phyloP scores from a whole-genome alignment of 768 basidiomycete species.

The Russula lepida region DNA sequence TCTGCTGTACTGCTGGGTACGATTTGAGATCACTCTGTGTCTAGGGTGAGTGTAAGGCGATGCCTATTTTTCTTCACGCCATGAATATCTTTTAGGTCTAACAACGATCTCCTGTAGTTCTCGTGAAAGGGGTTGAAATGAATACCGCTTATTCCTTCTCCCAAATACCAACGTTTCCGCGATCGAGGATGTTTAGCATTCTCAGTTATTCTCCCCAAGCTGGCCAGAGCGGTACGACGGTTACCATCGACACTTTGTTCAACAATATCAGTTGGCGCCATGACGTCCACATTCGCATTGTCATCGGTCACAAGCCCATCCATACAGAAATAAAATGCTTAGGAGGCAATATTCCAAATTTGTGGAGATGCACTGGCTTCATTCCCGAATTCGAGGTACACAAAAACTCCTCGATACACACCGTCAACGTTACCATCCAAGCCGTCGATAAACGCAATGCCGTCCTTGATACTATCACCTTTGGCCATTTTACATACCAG shows the following conservation, averaged over 20 bases:
- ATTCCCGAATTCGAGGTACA: conserved; percentile 47
- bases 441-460: conserved; percentile 46
- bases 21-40: neutral
- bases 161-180: conserved; percentile 12
- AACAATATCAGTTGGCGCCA: conserved; percentile 39
- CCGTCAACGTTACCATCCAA: conserved; percentile 52
- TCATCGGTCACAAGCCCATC: conserved; percentile 62
- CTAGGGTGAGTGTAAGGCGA: neutral
- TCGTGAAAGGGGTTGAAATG: neutral
- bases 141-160: neutral
- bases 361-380: conserved; percentile 59
- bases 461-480: conserved; percentile 55
- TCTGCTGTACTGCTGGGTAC: neutral
- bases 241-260: conserved; percentile 59
- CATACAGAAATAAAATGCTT: conserved; percentile 56
- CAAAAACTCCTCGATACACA: conserved; percentile 29
- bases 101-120: neutral
- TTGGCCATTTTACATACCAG: conserved; percentile 67
- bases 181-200: conserved; percentile 50
- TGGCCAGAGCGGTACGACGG: conserved; percentile 53
- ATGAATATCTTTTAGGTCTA: neutral
- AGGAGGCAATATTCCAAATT: conserved; percentile 37
- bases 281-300: conserved; percentile 58
- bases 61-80: neutral
- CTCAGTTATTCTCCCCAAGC: conserved; percentile 55